These are phyloP conservation scores for Tetrahymena thermophila DNA, from an alignment of 73 alveolate species.

Conservation along the genomic window DNA sequence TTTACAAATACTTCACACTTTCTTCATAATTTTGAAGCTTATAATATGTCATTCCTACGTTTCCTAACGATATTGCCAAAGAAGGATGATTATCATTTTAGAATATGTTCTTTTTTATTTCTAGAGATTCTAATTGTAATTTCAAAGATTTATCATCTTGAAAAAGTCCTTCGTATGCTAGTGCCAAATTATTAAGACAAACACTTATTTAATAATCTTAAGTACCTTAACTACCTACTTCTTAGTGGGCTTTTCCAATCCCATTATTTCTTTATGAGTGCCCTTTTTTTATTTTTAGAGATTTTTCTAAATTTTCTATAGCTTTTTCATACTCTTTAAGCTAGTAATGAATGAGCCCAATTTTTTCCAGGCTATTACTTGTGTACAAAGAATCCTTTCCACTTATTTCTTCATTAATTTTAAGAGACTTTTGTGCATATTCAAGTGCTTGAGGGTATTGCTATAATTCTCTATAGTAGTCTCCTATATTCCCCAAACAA, in stretches of 20 bases:
- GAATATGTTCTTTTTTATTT: not conserved
- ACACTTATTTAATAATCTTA: not conserved
- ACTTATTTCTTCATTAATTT: not conserved
- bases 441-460: not conserved
- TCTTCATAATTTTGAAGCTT: not conserved
- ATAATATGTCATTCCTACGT: not conserved
- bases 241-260: not conserved
- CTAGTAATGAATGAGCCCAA: not conserved
- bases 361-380: not conserved
- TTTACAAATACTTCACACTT: not conserved
- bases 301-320: not conserved
- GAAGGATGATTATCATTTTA: not conserved
- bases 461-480: not conserved
- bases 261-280: not conserved
- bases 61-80: not conserved
- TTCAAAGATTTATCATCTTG: not conserved
- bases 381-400: not conserved
- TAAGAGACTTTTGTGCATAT: not conserved
- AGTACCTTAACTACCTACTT: not conserved
- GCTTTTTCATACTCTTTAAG: not conserved
- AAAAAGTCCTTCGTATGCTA: not conserved
- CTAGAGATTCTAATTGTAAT: not conserved
- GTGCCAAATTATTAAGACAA: not conserved
- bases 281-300: not conserved
- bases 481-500: not conserved